phyloP scores from a whole-genome alignment of 2,329 filamentous ascomycete genomes.

The Macrophomina phaseolina region DNA sequence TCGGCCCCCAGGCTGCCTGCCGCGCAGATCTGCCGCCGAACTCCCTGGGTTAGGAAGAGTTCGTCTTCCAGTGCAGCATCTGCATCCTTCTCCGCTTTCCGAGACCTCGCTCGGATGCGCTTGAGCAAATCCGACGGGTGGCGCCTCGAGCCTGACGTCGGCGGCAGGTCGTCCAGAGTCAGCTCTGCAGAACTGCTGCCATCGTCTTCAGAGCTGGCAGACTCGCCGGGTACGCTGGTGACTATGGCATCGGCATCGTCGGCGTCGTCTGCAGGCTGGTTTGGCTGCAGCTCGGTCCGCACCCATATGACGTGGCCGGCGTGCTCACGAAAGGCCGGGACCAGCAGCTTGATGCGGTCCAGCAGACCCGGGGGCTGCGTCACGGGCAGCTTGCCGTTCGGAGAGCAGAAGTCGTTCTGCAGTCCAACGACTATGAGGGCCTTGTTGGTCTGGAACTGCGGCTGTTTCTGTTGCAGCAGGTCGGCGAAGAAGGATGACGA shows the following conservation, averaged over 20 bases:
- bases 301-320: constrained; percentile 83
- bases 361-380: constrained; percentile 69
- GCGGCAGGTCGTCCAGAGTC: constrained; percentile 31
- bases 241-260: constrained; percentile 53
- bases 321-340: constrained; percentile 71
- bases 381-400: constrained; percentile 71
- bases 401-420: constrained; percentile 84
- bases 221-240: constrained; percentile 43
- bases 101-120: constrained; percentile 41
- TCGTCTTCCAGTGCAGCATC: constrained; percentile 47
- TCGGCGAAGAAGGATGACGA: constrained; percentile 46
- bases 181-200: constrained; percentile 26
- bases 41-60: constrained; percentile 49
- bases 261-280: constrained; percentile 60
- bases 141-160: constrained; percentile 43
- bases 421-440: constrained; percentile 85
- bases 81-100: constrained; percentile 27
- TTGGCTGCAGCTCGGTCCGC: constrained; percentile 72
- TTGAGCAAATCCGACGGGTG: constrained; percentile 45
- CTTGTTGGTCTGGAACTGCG: constrained; percentile 63
- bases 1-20: constrained; percentile 54
- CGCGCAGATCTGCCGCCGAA: constrained; percentile 48
- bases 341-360: constrained; percentile 68
- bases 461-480: constrained; percentile 52
- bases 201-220: constrained; percentile 42